Evolutionary conservation across 345 rosid genomes (phyloP).

Genomic region (Acer negundo): DNA sequence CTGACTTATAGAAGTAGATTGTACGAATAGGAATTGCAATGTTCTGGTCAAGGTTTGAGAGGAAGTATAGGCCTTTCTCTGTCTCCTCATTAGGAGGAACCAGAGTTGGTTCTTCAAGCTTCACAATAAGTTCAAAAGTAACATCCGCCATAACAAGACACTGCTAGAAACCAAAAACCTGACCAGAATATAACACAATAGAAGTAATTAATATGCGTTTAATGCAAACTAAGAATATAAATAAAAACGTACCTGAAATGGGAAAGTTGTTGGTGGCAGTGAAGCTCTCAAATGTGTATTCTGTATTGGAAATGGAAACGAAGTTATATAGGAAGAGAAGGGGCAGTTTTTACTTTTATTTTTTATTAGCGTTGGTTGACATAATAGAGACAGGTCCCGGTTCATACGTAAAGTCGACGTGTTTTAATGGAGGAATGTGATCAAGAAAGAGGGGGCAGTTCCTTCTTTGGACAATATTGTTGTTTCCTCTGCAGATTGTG

Average conservation of each 20-base stretch:
- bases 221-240: not conserved
- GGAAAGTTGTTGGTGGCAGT: not conserved
- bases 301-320: not conserved
- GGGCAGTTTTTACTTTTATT: not conserved
- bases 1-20: constrained; percentile 76
- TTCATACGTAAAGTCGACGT: not conserved
- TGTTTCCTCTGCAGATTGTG: constrained; percentile 6
- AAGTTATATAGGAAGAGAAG: constrained; percentile 36
- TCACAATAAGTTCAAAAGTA: constrained; percentile 44
- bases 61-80: constrained; percentile 62
- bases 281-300: constrained; percentile 6
- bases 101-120: constrained; percentile 49
- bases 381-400: constrained; percentile 32
- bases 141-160: constrained; percentile 40
- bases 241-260: constrained; percentile 11
- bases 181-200: not conserved
- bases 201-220: not conserved
- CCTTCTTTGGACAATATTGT: constrained; percentile 6
- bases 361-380: constrained; percentile 26
- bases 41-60: constrained; percentile 88
- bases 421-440: not conserved
- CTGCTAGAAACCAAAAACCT: constrained; percentile 23
- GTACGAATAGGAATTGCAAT: constrained; percentile 77
- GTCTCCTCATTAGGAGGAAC: constrained; percentile 72
- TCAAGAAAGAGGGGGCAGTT: not conserved